Base-by-base conservation (phyloP, 2,329 filamentous ascomycete genomes). In the Fusarium heterosporum region DNA sequence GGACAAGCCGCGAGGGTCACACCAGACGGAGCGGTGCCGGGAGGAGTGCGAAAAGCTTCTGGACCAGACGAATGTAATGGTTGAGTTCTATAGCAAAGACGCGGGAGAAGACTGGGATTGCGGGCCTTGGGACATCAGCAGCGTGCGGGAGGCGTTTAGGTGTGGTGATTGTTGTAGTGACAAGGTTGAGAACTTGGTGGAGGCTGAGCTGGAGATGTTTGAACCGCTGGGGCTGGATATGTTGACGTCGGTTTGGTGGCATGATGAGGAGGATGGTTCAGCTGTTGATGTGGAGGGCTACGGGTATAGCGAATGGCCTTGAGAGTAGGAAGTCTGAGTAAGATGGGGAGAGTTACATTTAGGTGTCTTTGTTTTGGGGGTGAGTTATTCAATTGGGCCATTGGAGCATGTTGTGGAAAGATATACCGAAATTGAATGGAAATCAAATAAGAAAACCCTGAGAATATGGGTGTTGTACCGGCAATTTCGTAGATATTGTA, bases 41-140 rank as follows among this genome's bases (percentile, higher is more conserved):
- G 32, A 51, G 29, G 16, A 48, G 22, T 60, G 56, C 32, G 41
- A 32, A 29, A 29, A 34, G 30, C 51, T 68, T 17, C 26, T 68
- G 10, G 25, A 30, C 8, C 25, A 25, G 17, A 68, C 55, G 14
- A 68, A 50, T 17, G 40, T 57, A 17, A 55, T 52, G 28, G 51
- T 64, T n/a, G 60, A 68, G 43, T 61, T 68, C 25, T 59, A 68
- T 32, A 16, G 30, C 6, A 53, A 42, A 17, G 38, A 16, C 8
- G 28, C 38, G 6, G 25, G 46, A 13, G 38, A 60, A n/a, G n/a
- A n/a, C 8, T 64, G 41, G 42, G 58, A 41, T 17, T 67, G 49
- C 28, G 53, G 64, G 8, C 64, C 63, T 2, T 64, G 49, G 45
- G 43, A 39, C n/a, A 48, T 67, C 25, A 17, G 10, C 10, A 47